These are phyloP conservation scores for Phytopythium oedochilum DNA, from an alignment of 352 stramenopile species.

Conservation along the genomic window DNA sequence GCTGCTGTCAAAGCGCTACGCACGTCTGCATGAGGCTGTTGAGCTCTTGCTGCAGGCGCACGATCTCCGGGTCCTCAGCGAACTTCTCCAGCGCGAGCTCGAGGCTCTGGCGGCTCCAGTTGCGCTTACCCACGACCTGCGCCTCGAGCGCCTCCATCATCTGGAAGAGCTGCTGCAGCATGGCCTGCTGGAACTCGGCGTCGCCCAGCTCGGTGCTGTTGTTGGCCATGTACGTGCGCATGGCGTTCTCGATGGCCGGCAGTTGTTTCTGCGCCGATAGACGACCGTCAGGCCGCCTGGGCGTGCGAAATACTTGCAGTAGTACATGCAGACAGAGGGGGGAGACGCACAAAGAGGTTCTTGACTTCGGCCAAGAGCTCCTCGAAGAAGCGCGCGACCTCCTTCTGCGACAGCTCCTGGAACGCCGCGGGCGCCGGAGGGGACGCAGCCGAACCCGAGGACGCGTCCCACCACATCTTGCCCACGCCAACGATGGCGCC, in stretches of 20 bases:
- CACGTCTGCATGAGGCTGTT: conserved; percentile 61
- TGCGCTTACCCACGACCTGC: conserved; percentile 53
- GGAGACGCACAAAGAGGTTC: conserved; percentile 66
- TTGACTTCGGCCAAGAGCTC: conserved; percentile 62
- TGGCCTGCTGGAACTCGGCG: conserved; percentile 67
- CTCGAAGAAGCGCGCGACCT: conserved; percentile 66
- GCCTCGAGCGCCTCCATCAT: conserved; percentile 68
- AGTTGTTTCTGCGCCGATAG: conserved; percentile 43
- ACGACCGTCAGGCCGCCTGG: not conserved
- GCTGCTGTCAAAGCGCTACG: not conserved
- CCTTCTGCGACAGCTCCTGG: conserved; percentile 55
- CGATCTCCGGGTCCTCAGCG: conserved; percentile 50
- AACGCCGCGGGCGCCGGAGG: conserved; percentile 12
- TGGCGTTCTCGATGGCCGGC: conserved; percentile 54
- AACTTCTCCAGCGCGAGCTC: conserved; percentile 60
- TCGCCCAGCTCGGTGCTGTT: conserved; percentile 65
- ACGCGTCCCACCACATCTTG: conserved; percentile 87
- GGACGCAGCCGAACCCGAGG: conserved; percentile 15
- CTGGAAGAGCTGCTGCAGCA: conserved; percentile 71
- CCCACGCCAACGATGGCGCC: conserved; percentile 63
- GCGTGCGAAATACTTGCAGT: too few species aligned
- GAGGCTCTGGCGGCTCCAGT: conserved; percentile 59
- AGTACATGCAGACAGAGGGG: too few species aligned
- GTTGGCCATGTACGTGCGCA: conserved; percentile 61
- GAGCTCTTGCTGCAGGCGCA: conserved; percentile 62